These are phyloP conservation scores for Zygosaccharomyces sapae DNA, from an alignment of 1,139 yeast species.

Conservation along the genomic window DNA sequence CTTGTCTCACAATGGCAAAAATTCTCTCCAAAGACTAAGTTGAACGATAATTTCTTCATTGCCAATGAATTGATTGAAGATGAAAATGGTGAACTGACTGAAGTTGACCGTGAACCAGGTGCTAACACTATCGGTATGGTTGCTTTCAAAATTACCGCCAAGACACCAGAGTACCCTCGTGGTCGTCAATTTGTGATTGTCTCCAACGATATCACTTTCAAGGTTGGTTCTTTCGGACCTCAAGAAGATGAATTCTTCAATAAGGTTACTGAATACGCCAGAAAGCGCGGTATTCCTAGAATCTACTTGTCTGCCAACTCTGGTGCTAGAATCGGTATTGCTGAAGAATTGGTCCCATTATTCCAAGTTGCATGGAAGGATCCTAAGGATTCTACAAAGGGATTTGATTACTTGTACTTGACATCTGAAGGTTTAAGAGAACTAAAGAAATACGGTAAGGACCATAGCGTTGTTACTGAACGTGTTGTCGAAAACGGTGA, in stretches of 20 bases:
- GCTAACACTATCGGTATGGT: slow-evolving; percentile 96
- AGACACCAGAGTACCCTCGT: slow-evolving; percentile 95
- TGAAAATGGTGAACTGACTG: slow-evolving; percentile 79
- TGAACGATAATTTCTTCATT: slow-evolving; percentile 75
- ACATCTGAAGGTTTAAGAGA: slow-evolving; percentile 63
- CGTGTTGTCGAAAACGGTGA: slow-evolving; percentile 80
- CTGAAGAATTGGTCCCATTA: slow-evolving; percentile 87
- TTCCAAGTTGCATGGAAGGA: slow-evolving; percentile 93
- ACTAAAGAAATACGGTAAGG: slow-evolving; percentile 56
- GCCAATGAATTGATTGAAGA: slow-evolving; percentile 75
- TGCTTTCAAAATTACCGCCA: slow-evolving; percentile 84
- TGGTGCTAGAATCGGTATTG: slow-evolving; percentile 98
- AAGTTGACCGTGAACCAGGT: slow-evolving; percentile 93
- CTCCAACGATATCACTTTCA: slow-evolving; percentile 94
- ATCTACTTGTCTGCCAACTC: slow-evolving; percentile 95
- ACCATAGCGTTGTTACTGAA: slow-evolving; percentile 67
- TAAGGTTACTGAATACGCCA: slow-evolving; percentile 87
- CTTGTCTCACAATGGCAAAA: slow-evolving; percentile 80
- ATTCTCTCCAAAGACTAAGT: slow-evolving; percentile 48
- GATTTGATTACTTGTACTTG: slow-evolving; percentile 84
- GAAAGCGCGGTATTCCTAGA: slow-evolving; percentile 89
- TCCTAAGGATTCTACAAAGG: slow-evolving; percentile 67
- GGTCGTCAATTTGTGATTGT: slow-evolving; percentile 90
- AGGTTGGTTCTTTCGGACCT: slow-evolving; percentile 98
- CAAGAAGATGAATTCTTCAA: slow-evolving; percentile 87